phyloP scores from a whole-genome alignment of 1,139 yeast species.

The Hemisphaericaspora xylofermentans region DNA sequence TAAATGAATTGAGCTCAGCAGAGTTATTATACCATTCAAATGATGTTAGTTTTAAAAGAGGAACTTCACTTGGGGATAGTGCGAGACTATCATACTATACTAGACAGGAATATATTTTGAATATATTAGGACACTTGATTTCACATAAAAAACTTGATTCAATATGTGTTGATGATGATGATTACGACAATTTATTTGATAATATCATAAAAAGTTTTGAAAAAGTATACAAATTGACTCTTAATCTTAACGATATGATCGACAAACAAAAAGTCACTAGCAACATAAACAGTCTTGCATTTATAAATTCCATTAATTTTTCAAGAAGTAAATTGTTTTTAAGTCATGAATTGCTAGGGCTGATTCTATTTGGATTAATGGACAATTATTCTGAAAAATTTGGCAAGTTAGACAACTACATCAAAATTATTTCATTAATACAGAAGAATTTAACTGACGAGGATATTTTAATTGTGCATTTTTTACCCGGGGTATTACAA shows the following conservation, averaged over 20 bases:
- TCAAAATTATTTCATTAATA: slow-evolving; percentile 30
- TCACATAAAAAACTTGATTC: slow-evolving; percentile 28
- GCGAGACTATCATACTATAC: slow-evolving; percentile 71
- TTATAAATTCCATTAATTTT: slow-evolving; percentile 55
- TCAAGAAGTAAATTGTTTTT: slow-evolving; percentile 61
- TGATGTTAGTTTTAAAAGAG: slow-evolving; percentile 43
- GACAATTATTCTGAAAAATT: slow-evolving; percentile 34
- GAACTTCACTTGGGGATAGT: slow-evolving; percentile 58
- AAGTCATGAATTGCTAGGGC: slow-evolving; percentile 74
- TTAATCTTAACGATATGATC: slow-evolving; percentile 57
- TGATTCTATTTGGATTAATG: slow-evolving; percentile 54
- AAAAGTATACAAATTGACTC: slow-evolving; percentile 54
- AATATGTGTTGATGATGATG: slow-evolving; percentile 17
- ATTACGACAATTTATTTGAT: slow-evolving; percentile 26
- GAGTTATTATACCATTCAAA: slow-evolving; percentile 42
- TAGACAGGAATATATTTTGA: slow-evolving; percentile 69
- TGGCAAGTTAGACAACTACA: slow-evolving; percentile 34
- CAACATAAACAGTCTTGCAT: slow-evolving; percentile 41
- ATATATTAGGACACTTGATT: slow-evolving; percentile 61
- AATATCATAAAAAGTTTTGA: slow-evolving; percentile 54
- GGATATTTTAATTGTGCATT: slow-evolving; percentile 63
- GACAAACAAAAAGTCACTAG: slow-evolving; percentile 58
- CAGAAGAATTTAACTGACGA: slow-evolving; percentile 48
- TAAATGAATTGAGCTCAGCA: slow-evolving; percentile 39
- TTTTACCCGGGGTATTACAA: slow-evolving; percentile 59